Evolutionary conservation across 805 yeast species (phyloP).

Genomic region (Vanderwaltozyma tropicalis): DNA sequence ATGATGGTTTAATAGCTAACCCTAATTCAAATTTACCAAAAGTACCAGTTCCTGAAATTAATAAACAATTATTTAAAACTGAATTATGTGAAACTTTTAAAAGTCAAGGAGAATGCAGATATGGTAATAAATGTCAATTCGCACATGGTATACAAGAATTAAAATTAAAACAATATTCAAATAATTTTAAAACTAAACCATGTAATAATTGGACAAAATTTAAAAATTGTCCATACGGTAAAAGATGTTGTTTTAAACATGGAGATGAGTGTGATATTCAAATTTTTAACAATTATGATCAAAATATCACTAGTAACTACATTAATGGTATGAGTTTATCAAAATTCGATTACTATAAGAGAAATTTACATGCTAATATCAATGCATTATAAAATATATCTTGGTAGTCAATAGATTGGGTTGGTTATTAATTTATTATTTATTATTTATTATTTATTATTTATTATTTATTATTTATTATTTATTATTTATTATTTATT

Average conservation of each 20-base stretch:
- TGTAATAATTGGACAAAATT: conserved; percentile 79
- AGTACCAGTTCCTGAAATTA: conserved; percentile 16
- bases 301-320: not conserved
- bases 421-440: not conserved
- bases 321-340: not conserved
- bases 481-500: conserved; percentile 1
- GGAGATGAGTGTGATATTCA: conserved; percentile 34
- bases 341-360: conserved; percentile 1
- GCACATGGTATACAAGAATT: conserved; percentile 82
- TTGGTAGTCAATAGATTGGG: conserved; percentile 12
- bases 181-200: conserved; percentile 83
- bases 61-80: conserved; percentile 75
- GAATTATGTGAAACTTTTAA: conserved; percentile 77
- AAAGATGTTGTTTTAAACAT: conserved; percentile 86
- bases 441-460: not conserved
- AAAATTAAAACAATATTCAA: conserved; percentile 52
- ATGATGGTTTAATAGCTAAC: not conserved
- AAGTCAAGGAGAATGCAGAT: conserved; percentile 66
- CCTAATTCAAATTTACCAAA: not conserved
- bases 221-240: conserved; percentile 82
- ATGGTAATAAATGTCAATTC: conserved; percentile 86
- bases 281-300: conserved; percentile 13
- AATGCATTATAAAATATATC: conserved; percentile 24
- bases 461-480: not conserved
- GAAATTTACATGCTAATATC: conserved; percentile 23